These are phyloP conservation scores for Pleurotus sapidus DNA, from an alignment of 768 basidiomycete genomes.

Conservation along the genomic window DNA sequence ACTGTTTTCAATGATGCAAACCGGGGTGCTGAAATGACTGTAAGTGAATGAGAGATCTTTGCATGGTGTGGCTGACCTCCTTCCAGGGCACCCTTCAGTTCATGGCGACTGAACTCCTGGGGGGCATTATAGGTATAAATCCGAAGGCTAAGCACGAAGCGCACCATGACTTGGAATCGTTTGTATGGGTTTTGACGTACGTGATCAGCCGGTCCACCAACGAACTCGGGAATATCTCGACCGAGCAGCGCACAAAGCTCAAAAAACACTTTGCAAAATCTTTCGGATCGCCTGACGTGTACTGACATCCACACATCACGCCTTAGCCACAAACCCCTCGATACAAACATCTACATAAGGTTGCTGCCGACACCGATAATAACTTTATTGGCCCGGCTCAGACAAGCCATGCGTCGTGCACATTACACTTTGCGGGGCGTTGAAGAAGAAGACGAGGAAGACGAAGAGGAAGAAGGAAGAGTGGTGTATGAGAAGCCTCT, in stretches of 20 bases:
- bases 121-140: not conserved
- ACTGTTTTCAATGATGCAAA: constrained; percentile 12
- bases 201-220: not conserved
- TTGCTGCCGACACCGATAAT: too few species aligned
- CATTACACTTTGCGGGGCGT: not conserved
- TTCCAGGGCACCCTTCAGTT: constrained; percentile 20
- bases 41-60: constrained; percentile 1
- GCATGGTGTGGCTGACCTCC: not conserved
- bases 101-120: constrained; percentile 14
- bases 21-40: constrained; percentile 3
- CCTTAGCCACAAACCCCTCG: too few species aligned
- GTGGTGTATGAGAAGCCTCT: too few species aligned
- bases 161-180: constrained; percentile 9
- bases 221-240: not conserved
- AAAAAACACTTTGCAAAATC: too few species aligned
- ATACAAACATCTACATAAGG: too few species aligned
- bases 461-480: too few species aligned
- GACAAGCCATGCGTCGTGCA: too few species aligned
- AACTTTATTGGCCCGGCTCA: too few species aligned
- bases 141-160: not conserved
- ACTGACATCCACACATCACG: too few species aligned
- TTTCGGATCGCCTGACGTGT: too few species aligned
- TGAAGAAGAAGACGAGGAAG: constrained; percentile 2
- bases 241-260: too few species aligned
- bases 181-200: constrained; percentile 7